Base-by-base conservation (phyloP, 257 asterid genomes). In the Solanum infundibuliforme region DNA sequence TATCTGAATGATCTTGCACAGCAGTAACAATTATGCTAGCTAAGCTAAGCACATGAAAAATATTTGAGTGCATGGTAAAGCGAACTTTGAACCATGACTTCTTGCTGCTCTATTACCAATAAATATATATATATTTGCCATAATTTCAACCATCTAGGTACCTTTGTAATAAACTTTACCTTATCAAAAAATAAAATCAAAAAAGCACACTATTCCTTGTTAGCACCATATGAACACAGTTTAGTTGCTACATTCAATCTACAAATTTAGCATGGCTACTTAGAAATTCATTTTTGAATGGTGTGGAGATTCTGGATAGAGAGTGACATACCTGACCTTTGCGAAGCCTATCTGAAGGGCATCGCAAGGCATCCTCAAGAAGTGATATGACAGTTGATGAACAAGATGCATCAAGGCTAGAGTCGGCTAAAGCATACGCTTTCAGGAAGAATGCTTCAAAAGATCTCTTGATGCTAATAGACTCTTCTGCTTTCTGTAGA, bases 321-420 rank as follows among this genome's bases (percentile, higher is more conserved):
- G 60, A 58, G 85, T 21, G 87, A 76, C 88, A 76, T 93, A 97
- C 99, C 98, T 97, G 99, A 71, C 99, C 99, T 90, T 97, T 97
- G 88, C 99, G 98, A 89, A 97, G 99, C 91, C 99, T 92, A 91
- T 97, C 99, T 3, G 99, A 97, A 46, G 98, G 99, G 91, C 99
- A 97, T 88, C 93, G 96, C 88, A 97, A 88, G 58, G 99, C 99
- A 89, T 97, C 99, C 91, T 97, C 96, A 71, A 97, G 99, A 90
- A 97, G 99, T 2, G 96, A 92, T 86, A 96, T 90, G 68, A 97
- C 99, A 65, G 94, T 92, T 27, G 99, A 94, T 10, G 99, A 96
- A 93, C 98, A 95, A 65, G 99, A 97, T 36, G 98, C 94, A 88
- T 97, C 99, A 62, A 91, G 94, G 93, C 98, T 93, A 36, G 99